Base-by-base conservation (phyloP, 1,284 basidiomycete genomes). In the Veloboletus limbatus region DNA sequence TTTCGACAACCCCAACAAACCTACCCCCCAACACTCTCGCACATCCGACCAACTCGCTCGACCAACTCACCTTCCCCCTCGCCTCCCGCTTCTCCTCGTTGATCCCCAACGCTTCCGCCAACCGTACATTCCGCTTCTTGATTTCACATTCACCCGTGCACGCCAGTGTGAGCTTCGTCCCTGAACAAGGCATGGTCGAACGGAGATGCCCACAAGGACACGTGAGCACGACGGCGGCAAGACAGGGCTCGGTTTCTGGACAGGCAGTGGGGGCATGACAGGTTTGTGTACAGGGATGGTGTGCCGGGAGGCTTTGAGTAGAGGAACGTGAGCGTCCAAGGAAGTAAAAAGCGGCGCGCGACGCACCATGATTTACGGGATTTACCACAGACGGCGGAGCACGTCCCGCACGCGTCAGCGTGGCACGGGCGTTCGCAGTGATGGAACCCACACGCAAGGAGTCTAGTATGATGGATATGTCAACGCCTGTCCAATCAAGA, bases 101-200 rank as follows among this genome's bases (percentile, higher is more conserved):
- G 59, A 97, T 93, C 0, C 92, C 92, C 6, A 97, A 69, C 0
- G 93, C 94, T 35, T 93, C 90, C 2, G 94, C 93, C 8, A 97
- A 69, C 25, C 82, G 72, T 0, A 85, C 88, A 57, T 95, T 96
- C 8, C 94, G 79, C 64, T 93, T 89, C 37, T 85, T 88, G 25
- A 91, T 73, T 18, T 72, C 72, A 57, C 93, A 96, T 47, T 94
- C 90, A 40, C 79, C 82, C 27, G 81, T 82, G 58, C 92, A 97
- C 53, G 87, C 87, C 14, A 85, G 74, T n/a, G 67, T 59, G 45
- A 70, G 66, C 27, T 49, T 59, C 6, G 51, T 56, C 13, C 52
- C 42, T 0, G 88, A 89, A 62, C 93, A 97, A 0, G 76, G 73
- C 0, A 85, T 74, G 2, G 78, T 70, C 53, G 88, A 85, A 25